These are phyloP conservation scores for Byssothecium circinans DNA, from an alignment of 2,329 filamentous ascomycete genomes.

Conservation along the genomic window DNA sequence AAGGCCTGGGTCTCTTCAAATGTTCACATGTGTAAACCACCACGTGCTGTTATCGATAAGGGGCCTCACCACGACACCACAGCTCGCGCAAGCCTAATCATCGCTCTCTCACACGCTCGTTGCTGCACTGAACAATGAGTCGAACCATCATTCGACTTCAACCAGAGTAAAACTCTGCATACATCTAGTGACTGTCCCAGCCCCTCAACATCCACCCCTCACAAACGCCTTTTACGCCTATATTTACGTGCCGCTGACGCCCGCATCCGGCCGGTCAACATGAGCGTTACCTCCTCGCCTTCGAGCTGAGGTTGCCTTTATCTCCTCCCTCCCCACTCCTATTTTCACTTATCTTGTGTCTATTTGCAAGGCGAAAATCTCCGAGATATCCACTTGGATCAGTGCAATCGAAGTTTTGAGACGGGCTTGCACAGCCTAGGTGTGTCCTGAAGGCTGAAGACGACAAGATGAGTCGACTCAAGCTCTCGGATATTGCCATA, in stretches of 20 bases:
- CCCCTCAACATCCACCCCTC: neutral
- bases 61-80: neutral
- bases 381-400: too few relatives aligned
- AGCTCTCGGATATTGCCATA: slow-evolving; percentile 12
- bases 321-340: neutral
- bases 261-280: neutral
- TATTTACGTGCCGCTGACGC: neutral
- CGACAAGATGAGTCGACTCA: slow-evolving; percentile 14
- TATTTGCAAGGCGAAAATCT: neutral
- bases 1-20: too few relatives aligned
- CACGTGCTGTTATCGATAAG: slow-evolving; percentile 4
- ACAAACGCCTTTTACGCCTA: neutral
- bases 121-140: neutral
- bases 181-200: neutral
- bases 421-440: neutral
- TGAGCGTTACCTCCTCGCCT: neutral
- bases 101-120: neutral
- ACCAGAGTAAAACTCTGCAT: neutral
- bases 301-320: neutral
- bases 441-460: neutral
- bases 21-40: too few relatives aligned
- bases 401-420: too few relatives aligned
- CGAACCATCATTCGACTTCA: neutral
- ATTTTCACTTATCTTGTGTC: neutral
- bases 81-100: neutral